Percentiles rank a stretch among this genome's conserved stretches.
Conservation (phyloP, 2,329 filamentous ascomycete species). For the Aspergillus texensis region DNA sequence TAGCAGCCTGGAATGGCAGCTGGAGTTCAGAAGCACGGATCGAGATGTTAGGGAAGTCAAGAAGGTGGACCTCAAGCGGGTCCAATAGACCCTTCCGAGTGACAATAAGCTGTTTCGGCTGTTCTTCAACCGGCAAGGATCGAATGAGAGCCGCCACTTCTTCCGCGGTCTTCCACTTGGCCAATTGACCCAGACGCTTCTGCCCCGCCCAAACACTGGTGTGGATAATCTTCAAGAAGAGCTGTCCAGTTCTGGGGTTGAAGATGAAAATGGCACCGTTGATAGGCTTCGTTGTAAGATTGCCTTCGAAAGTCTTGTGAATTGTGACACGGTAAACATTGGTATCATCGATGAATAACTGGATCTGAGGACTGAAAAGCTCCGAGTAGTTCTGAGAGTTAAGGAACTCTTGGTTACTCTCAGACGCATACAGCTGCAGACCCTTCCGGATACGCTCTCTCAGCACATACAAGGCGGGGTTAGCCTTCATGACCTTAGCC, state of each 20-base stretch:
- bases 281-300: conserved; percentile 98
- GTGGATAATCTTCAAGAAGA: conserved; percentile 99
- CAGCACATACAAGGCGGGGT: conserved; percentile 92
- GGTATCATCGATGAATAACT: conserved; percentile 98
- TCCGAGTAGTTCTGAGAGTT: conserved; percentile 99
- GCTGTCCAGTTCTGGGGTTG: conserved; percentile 95
- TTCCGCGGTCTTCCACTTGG: conserved; percentile 99
- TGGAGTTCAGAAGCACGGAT: conserved; percentile 97
- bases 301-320: conserved; percentile 99
- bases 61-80: conserved; percentile 92
- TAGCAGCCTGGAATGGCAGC: conserved; percentile 96
- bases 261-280: conserved; percentile 99
- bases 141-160: conserved; percentile 97
- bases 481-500: conserved; percentile 99
- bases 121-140: conserved; percentile 94
- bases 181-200: conserved; percentile 96
- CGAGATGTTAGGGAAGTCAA: conserved; percentile 99
- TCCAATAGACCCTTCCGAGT: conserved; percentile 96
- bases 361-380: conserved; percentile 97
- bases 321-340: conserved; percentile 99
- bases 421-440: conserved; percentile 94
- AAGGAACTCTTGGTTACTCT: conserved; percentile 98
- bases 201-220: conserved; percentile 99
- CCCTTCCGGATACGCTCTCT: conserved; percentile 98
- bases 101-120: conserved; percentile 97